phyloP scores from a whole-genome alignment of 768 basidiomycete species.

The Boletales sp. region DNA sequence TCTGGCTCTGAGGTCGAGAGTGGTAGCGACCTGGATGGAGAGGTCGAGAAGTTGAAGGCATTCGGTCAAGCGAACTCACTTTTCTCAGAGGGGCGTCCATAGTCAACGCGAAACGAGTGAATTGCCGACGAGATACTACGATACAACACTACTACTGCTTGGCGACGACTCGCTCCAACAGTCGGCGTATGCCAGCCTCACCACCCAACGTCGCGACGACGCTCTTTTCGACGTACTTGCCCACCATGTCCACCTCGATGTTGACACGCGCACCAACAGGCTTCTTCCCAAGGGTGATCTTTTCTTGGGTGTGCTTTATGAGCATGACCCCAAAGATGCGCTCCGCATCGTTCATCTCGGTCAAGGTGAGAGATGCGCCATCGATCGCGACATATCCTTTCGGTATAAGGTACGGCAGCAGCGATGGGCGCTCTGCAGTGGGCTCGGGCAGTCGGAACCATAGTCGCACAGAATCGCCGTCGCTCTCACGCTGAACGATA shows the following conservation, averaged over 20 bases:
- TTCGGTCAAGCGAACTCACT: slow-evolving; percentile 28
- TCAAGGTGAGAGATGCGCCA: slow-evolving; percentile 90
- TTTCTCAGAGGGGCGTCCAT: slow-evolving; percentile 46
- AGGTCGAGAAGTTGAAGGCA: slow-evolving; percentile 9
- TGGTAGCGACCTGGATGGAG: slow-evolving; percentile 48
- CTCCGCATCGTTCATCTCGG: slow-evolving; percentile 61
- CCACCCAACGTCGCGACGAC: slow-evolving; percentile 65
- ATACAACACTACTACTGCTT: background rate
- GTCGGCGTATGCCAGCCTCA: slow-evolving; percentile 41
- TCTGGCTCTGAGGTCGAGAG: slow-evolving; percentile 40
- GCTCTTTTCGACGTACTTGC: slow-evolving; percentile 87
- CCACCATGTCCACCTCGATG: slow-evolving; percentile 93
- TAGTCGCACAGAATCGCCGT: slow-evolving; percentile 87
- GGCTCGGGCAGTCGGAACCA: slow-evolving; percentile 71
- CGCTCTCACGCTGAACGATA: slow-evolving; percentile 57
- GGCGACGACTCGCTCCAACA: slow-evolving; percentile 60
- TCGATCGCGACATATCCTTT: slow-evolving; percentile 97
- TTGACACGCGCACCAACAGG: slow-evolving; percentile 79
- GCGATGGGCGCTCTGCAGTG: slow-evolving; percentile 53
- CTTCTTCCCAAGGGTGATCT: slow-evolving; percentile 79
- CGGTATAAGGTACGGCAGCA: slow-evolving; percentile 80
- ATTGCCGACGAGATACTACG: slow-evolving; percentile 7
- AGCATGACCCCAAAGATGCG: slow-evolving; percentile 88
- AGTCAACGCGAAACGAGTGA: background rate
- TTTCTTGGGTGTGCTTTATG: slow-evolving; percentile 89